Evolutionary conservation across 2,329 filamentous ascomycete species (phyloP).

Genomic region (Diplodia scrobiculata): DNA sequence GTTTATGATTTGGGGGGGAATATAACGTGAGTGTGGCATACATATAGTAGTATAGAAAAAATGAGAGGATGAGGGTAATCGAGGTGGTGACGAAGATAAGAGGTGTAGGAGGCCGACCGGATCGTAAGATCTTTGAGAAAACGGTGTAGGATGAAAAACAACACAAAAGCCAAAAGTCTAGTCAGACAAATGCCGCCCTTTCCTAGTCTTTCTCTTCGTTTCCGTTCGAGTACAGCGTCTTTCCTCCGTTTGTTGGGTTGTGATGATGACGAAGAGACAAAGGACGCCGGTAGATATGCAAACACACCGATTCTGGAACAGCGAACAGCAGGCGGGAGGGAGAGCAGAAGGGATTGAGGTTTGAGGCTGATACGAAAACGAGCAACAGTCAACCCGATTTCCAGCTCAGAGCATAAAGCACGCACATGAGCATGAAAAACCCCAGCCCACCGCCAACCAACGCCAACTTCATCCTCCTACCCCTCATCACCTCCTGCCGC

Average conservation of each 20-base stretch:
- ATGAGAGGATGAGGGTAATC: background rate
- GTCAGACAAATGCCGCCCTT: constrained; percentile 12
- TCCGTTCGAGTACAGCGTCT: background rate
- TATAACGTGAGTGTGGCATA: background rate
- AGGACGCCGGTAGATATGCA: constrained; percentile 15
- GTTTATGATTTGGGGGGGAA: constrained; percentile 1
- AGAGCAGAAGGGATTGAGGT: background rate
- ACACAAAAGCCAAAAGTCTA: constrained; percentile 11
- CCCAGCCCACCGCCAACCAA: constrained; percentile 18
- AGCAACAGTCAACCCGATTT: constrained; percentile 10
- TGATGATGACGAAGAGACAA: background rate
- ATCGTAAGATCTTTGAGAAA: background rate
- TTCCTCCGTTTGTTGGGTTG: background rate
- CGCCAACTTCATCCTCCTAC: constrained; percentile 12
- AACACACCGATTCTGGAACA: background rate
- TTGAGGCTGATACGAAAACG: background rate
- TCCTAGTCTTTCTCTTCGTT: constrained; percentile 6
- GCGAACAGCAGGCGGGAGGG: background rate
- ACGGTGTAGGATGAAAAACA: background rate
- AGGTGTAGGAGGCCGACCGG: background rate
- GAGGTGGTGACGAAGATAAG: background rate
- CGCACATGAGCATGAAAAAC: constrained; percentile 28
- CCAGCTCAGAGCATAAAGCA: constrained; percentile 26
- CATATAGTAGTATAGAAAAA: background rate
- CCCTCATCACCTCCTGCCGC: constrained; percentile 6